Percentiles rank a stretch among this genome's conserved stretches.
Conservation (phyloP, 805 yeast species). For the Saccharomyces jurei region DNA sequence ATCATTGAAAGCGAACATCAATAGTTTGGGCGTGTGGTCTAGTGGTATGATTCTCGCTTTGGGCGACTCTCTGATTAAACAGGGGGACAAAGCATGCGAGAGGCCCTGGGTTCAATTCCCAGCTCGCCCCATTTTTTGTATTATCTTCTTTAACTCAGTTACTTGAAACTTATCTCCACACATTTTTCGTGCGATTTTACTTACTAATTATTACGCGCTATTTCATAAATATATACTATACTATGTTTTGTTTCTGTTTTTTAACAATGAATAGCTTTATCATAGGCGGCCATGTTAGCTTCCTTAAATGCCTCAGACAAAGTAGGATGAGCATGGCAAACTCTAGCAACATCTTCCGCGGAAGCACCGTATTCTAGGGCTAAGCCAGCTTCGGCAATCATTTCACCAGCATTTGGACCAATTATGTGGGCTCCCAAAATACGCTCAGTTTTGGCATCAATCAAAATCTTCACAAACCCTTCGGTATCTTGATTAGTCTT, state of each 20-base stretch:
- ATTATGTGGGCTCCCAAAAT: slow-evolving; percentile 93
- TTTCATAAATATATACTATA: not conserved
- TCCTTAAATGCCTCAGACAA: slow-evolving; percentile 96
- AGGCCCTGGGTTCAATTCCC: slow-evolving; percentile 55
- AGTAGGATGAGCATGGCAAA: slow-evolving; percentile 98
- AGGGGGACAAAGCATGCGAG: slow-evolving; percentile 32
- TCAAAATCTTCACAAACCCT: slow-evolving; percentile 91
- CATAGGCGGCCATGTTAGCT: slow-evolving; percentile 89
- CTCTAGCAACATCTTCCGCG: slow-evolving; percentile 94
- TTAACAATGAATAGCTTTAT: slow-evolving; percentile 72
- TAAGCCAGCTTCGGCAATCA: slow-evolving; percentile 97
- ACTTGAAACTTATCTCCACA: not conserved
- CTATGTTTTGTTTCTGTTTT: not conserved
- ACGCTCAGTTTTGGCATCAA: slow-evolving; percentile 96
- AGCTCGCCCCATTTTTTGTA: slow-evolving; percentile 29
- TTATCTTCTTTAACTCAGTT: not conserved
- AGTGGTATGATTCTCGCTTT: slow-evolving; percentile 36
- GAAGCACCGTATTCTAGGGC: slow-evolving; percentile 98
- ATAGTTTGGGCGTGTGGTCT: slow-evolving; percentile 32
- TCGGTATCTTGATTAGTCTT: slow-evolving; percentile 96
- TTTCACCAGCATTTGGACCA: slow-evolving; percentile 98
- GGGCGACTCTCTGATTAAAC: slow-evolving; percentile 14
- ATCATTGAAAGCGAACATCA: too few species aligned
- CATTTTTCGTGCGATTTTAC: not conserved
- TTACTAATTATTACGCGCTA: not conserved